Conservation (phyloP, 306 rosid species). For the Prunus mira region DNA sequence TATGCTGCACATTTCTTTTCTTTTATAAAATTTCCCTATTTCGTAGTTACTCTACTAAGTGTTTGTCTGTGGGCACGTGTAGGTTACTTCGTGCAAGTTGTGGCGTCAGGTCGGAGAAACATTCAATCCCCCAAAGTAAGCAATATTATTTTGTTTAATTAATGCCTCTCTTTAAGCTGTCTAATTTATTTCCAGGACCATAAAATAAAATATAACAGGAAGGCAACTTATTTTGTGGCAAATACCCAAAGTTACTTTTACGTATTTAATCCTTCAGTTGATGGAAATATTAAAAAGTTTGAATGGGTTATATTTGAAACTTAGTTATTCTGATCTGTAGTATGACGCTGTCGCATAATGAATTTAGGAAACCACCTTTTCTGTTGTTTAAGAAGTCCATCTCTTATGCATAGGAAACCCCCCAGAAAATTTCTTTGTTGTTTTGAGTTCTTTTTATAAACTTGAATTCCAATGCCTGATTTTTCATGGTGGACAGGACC, state of each 20-base stretch:
- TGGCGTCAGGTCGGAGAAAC: slow-evolving; percentile 89
- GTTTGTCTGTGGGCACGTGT: slow-evolving; percentile 19
- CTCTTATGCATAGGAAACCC: background rate
- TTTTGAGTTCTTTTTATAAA: background rate
- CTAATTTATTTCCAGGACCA: background rate
- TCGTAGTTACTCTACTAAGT: background rate
- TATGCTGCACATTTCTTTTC: background rate
- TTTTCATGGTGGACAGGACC: slow-evolving; percentile 42
- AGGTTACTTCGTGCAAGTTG: slow-evolving; percentile 76
- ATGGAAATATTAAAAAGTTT: background rate
- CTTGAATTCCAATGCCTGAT: background rate
- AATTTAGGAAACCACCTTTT: background rate
- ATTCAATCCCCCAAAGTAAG: slow-evolving; percentile 82
- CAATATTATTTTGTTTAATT: background rate
- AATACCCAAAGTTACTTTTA: background rate
- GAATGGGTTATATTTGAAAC: background rate
- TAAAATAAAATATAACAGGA: background rate
- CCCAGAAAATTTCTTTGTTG: background rate
- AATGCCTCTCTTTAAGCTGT: background rate
- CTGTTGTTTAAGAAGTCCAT: background rate
- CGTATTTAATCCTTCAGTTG: background rate
- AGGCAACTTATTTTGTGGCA: slow-evolving; percentile 4
- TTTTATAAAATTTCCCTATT: background rate
- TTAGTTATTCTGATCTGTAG: background rate
- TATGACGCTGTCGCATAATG: background rate